Percentiles rank a stretch among this genome's conserved stretches.
Evolutionary conservation across 2,329 filamentous ascomycete genomes (phyloP).

Genomic region (Colletotrichum zoysiae): DNA sequence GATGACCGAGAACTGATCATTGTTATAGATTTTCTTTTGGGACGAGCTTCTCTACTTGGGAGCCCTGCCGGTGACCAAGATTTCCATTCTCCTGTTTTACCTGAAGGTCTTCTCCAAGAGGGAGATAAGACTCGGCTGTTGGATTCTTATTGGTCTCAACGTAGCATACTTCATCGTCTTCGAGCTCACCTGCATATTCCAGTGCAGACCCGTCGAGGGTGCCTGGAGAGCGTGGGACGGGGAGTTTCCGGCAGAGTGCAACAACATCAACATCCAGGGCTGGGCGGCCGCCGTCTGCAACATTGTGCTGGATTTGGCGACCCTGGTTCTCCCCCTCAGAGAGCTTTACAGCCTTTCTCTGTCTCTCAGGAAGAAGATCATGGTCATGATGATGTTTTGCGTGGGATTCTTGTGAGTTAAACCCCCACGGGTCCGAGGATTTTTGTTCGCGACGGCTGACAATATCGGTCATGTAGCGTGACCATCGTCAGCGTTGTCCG

Average conservation of each 20-base stretch:
- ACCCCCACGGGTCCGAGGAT: not conserved
- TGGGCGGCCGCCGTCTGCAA: constrained; percentile 48
- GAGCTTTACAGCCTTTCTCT: constrained; percentile 54
- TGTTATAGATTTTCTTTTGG: constrained; percentile 46
- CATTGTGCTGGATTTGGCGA: constrained; percentile 52
- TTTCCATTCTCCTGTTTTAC: constrained; percentile 51
- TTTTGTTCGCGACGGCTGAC: not conserved
- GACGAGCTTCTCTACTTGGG: constrained; percentile 50
- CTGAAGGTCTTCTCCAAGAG: constrained; percentile 50
- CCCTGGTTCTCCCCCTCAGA: constrained; percentile 53
- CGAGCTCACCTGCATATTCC: constrained; percentile 48
- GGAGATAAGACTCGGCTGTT: constrained; percentile 46
- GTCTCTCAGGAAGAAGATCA: constrained; percentile 57
- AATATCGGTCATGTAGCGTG: constrained; percentile 45
- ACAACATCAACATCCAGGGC: constrained; percentile 50
- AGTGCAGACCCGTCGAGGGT: constrained; percentile 31
- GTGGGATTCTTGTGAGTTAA: constrained; percentile 53
- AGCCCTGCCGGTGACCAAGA: constrained; percentile 48
- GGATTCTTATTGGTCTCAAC: constrained; percentile 45
- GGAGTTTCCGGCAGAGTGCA: constrained; percentile 44
- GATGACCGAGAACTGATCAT: not conserved
- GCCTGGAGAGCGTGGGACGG: constrained; percentile 47
- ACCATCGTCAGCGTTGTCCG: constrained; percentile 51
- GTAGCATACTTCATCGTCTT: constrained; percentile 45
- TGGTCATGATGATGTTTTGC: constrained; percentile 59